Evolutionary conservation across 495 filamentous ascomycete species (phyloP), one percentile per base, ranked within the genome.

Genomic region (Stereocaulon alpinum): DNA sequence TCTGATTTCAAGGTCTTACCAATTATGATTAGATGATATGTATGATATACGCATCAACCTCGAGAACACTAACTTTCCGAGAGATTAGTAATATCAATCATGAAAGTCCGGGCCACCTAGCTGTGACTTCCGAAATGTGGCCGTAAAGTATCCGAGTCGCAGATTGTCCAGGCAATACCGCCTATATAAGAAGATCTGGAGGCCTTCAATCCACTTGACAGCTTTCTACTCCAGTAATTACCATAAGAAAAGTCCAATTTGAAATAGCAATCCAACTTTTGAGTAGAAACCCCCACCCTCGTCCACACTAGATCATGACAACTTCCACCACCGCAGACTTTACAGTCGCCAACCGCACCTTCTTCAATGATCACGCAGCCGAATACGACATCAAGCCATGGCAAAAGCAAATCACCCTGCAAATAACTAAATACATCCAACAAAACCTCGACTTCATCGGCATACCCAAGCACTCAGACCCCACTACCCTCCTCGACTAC

Each of bases 401-500:
- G 75, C 68, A 61, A 47, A 68, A 59, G 50, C 64, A 66, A 41
- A 65, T 70, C 43, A 69, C 58, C 61, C 57, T 22, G 30, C 75
- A 59, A 63, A 63, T 69, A 59, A 74, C 69, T 12, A 70, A 74
- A 61, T 78, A 70, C 61, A 73, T 86, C 52, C 75, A 72, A 29
- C 65, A 68, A 9, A 76, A 77, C 27, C 74, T 82, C 15, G 74
- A 77, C 37, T 89, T 86, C 76, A 78, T 87, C 56, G 83, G 80
- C 22, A 76, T 82, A 20, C 74, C 77, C 58, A 84, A 81, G 78
- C 54, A 29, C n/a, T 72, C 68, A 15, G 72, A 77, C 37, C 73
- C 70, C 12, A 70, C 65, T 40, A 66, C 60, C 18, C 66, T 89
- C 52, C 72, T 91, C 11, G 87, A 91, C 62, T 91, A 89, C 70